Evolutionary conservation across 2,329 filamentous ascomycete species (phyloP), one percentile per base, ranked within the genome.

Genomic region (Pseudocercospora crystallina): DNA sequence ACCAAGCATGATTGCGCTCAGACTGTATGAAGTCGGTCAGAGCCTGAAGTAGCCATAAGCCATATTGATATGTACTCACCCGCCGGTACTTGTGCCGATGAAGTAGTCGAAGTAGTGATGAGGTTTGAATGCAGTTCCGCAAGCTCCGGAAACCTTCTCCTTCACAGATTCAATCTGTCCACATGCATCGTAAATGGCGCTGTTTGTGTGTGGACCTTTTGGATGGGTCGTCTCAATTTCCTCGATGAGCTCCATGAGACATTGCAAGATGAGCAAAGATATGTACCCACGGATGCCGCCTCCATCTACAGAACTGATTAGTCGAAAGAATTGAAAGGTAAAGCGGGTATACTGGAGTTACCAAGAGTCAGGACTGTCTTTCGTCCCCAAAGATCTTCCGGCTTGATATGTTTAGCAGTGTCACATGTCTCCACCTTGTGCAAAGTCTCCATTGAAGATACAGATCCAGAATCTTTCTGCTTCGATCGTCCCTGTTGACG

Each of bases 31-130:
- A 29, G 12, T 37, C 10, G n/a, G 37, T 34, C 7, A 8, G 12
- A 26, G n/a, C 10, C 20, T 17, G 12, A 2, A 34, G 40, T 14
- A 36, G 29, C 13, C 26, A 15, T n/a, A 29, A 32, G 42, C 15
- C n/a, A n/a, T 30, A 15, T 11, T 12, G 34, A 11, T 17, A 8
- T 9, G 5, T 9, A 12, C 51, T 36, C 17, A 51, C 43, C 57
- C 60, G 13, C 59, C 58, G 1, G 58, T 61, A 20, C 56, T 59
- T 1, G 60, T 61, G 1, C 60, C 60, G 1, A 45, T 48, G n/a
- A 56, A 44, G 41, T 61, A 62, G 34, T 62, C 60, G 9, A 62
- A 53, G 36, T 61, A 62, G 32, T 62, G 60, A 40, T 54, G 53
- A n/a, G 58, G 58, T 40, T 49, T 51, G 36, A 47, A 58, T n/a